Conservation (phyloP, 306 rosid species). For the Medicago lupulina region DNA sequence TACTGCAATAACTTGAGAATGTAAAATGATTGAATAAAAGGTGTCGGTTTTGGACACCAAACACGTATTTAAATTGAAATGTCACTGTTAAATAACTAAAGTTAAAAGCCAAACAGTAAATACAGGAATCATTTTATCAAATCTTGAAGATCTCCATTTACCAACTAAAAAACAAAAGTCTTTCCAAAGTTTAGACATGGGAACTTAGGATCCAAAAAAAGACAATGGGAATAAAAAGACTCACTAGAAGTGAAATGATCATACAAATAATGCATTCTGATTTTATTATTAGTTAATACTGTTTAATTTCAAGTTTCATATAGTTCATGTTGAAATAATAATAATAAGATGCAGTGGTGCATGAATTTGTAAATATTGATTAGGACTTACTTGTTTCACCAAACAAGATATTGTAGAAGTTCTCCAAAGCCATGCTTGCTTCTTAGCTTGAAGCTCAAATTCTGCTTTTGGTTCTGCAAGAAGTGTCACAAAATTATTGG, state of each 20-base stretch:
- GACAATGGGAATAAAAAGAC: no score
- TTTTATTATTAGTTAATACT: neutral
- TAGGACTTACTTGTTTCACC: constrained; percentile 52
- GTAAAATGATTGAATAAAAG: neutral
- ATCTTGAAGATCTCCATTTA: neutral
- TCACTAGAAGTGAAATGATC: no score
- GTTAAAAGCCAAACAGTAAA: neutral
- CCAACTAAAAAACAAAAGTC: no score
- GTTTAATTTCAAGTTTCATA: neutral
- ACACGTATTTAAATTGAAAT: neutral
- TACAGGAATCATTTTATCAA: neutral
- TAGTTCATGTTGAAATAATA: neutral
- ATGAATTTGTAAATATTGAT: constrained; percentile 7
- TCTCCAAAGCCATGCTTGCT: constrained; percentile 56
- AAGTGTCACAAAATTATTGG: constrained; percentile 27
- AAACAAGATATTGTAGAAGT: constrained; percentile 38
- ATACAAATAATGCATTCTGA: neutral
- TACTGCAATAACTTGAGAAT: neutral
- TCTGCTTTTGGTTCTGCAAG: constrained; percentile 38
- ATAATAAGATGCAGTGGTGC: neutral
- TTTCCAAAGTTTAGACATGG: no score
- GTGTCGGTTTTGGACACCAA: neutral
- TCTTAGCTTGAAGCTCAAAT: constrained; percentile 41
- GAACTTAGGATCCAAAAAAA: no score
- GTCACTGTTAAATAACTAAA: neutral